Evolutionary conservation across 345 rosid species (phyloP).

Genomic region (Citrus hindsii): DNA sequence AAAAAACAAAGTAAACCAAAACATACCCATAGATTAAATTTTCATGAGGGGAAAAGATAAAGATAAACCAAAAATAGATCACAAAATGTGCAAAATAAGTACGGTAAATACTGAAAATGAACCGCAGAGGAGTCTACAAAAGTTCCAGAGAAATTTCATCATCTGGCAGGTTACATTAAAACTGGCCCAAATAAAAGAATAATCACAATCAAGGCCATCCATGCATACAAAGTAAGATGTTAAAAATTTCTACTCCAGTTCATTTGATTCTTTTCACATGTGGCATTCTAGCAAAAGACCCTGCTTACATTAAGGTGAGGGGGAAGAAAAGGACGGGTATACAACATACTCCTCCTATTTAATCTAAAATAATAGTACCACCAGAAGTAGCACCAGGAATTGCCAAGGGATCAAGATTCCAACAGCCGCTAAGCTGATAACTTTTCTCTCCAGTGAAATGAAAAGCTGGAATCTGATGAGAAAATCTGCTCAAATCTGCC

Average conservation of each 20-base stretch:
- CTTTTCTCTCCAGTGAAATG: slow-evolving; percentile 19
- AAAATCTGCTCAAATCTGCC: slow-evolving; percentile 38
- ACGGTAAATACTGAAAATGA: not conserved
- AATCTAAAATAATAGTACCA: slow-evolving; percentile 18
- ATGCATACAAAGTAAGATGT: not conserved
- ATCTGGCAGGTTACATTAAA: not conserved
- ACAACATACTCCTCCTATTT: slow-evolving; percentile 5
- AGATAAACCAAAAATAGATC: not conserved
- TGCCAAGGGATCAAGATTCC: slow-evolving; percentile 49
- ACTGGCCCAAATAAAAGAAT: not conserved
- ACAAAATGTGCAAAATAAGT: not conserved
- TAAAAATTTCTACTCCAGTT: not conserved
- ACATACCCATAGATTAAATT: no score
- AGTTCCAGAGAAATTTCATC: not conserved
- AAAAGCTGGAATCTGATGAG: slow-evolving; percentile 54
- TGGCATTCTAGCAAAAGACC: not conserved
- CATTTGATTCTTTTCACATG: slow-evolving; percentile 1
- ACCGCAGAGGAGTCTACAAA: not conserved
- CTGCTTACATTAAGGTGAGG: not conserved
- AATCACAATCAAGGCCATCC: not conserved
- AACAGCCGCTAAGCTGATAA: slow-evolving; percentile 16
- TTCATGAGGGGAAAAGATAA: not conserved
- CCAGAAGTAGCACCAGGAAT: slow-evolving; percentile 14
- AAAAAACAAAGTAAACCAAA: no score
- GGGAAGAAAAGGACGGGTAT: not conserved